phyloP scores from a whole-genome alignment of 2,329 filamentous ascomycete species.

The Nemania diffusa region DNA sequence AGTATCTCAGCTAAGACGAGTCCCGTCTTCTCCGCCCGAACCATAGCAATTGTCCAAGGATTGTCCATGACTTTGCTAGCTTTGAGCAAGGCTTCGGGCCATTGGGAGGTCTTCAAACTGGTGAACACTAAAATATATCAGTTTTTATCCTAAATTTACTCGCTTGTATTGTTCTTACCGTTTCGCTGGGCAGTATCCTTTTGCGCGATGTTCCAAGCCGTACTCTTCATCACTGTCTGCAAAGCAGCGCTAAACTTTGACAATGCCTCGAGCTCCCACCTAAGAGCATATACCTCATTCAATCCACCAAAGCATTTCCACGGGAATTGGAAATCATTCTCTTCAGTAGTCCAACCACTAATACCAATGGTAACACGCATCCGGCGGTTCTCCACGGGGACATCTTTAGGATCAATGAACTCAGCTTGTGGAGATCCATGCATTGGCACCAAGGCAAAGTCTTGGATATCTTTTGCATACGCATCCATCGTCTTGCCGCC shows the following conservation, averaged over 20 bases:
- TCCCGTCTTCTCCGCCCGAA: constrained; percentile 77
- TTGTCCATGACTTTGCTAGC: constrained; percentile 82
- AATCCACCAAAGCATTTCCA: constrained; percentile 81
- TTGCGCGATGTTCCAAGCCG: constrained; percentile 79
- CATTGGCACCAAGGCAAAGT: constrained; percentile 87
- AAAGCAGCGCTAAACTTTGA: constrained; percentile 82
- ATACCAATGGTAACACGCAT: constrained; percentile 86
- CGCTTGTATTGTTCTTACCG: constrained; percentile 53
- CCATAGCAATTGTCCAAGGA: constrained; percentile 80
- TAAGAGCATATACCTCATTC: constrained; percentile 82
- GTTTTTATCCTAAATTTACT: constrained; percentile 16
- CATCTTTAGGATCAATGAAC: constrained; percentile 60
- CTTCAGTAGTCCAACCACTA: constrained; percentile 80
- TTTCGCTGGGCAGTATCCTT: constrained; percentile 59
- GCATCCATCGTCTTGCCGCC: constrained; percentile 86
- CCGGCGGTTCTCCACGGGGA: constrained; percentile 69
- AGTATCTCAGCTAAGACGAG: constrained; percentile 81
- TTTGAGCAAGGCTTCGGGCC: constrained; percentile 72
- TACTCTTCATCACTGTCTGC: constrained; percentile 78
- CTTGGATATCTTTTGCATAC: constrained; percentile 86
- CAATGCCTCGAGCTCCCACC: constrained; percentile 84
- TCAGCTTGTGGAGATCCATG: constrained; percentile 59
- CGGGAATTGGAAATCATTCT: constrained; percentile 76
- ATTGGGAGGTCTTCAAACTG: constrained; percentile 66
- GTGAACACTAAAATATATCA: constrained; percentile 59